Conservation (phyloP, 495 filamentous ascomycete species). For the Hyphodiscus hymeniophilus region DNA sequence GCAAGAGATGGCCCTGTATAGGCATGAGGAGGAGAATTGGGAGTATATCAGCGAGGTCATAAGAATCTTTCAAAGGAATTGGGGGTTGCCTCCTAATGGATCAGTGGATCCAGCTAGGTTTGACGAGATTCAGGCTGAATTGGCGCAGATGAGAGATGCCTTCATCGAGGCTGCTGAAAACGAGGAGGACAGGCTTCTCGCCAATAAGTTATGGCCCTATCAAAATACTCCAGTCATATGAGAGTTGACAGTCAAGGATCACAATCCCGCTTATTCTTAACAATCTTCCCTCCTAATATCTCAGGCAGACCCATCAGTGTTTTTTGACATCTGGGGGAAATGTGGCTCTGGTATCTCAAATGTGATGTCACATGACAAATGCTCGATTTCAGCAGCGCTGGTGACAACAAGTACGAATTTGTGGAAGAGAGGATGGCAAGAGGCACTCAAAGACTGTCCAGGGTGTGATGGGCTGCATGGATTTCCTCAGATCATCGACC, state of each 20-base stretch:
- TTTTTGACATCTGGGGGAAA: too few relatives aligned
- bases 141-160: conserved; percentile 21
- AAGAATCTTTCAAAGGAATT: conserved; percentile 14
- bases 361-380: too few relatives aligned
- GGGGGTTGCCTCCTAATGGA: conserved; percentile 13
- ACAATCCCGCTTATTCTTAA: too few relatives aligned
- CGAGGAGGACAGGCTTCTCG: conserved; percentile 24
- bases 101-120: conserved; percentile 8
- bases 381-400: too few relatives aligned
- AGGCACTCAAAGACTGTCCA: too few relatives aligned
- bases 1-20: conserved; percentile 25
- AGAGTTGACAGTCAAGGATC: conserved; percentile 9
- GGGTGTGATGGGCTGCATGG: too few relatives aligned
- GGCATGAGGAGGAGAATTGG: conserved; percentile 22
- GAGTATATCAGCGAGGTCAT: conserved; percentile 9
- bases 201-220: conserved; percentile 30
- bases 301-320: too few relatives aligned
- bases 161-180: conserved; percentile 23
- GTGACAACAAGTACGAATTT: too few relatives aligned
- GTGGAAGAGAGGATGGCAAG: too few relatives aligned
- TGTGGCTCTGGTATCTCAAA: too few relatives aligned
- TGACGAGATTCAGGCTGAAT: conserved; percentile 9
- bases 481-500: too few relatives aligned
- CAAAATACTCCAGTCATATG: conserved; percentile 20
- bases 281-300: too few relatives aligned